Evolutionary conservation across 1,284 basidiomycete species (phyloP), one percentile per base, ranked within the genome.

Genomic region (Papiliotrema flavescens): DNA sequence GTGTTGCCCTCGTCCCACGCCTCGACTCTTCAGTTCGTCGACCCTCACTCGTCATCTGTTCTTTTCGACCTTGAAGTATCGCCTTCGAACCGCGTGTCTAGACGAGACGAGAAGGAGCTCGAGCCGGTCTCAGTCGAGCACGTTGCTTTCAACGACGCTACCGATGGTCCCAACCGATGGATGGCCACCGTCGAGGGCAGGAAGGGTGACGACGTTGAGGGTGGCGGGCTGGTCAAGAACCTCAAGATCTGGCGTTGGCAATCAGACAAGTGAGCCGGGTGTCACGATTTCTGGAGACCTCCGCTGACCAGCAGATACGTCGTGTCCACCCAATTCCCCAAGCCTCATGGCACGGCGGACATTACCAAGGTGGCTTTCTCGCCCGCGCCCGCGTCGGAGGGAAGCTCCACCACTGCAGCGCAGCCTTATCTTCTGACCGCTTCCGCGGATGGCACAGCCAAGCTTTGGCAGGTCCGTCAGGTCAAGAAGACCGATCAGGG

Each of bases 221-320:
- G 72, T 26, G 56, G 75, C 50, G 81, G 80, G 11, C 34, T 48
- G 51, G 89, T 93, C 66, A 80, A 87, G 22, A 87, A 88, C 66
- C 81, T 98, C 63, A 98, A 98, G 77, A 78, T 97, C 42, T 98
- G 95, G 95, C 54, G 78, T 56, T 95, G 92, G 89, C 84, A 87
- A 19, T 64, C 75, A 69, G 76, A 84, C 53, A 74, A 62, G 70
- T 71, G 46, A 62, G 66, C 52, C 23, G 6, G 26, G 11, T 5
- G 2, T 13, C 32, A 11, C 23, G 7, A n/a, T 8, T 4, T 13
- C 23, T 20, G 40, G 23, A 6, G n/a, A 15, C 7, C 41, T 28
- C n/a, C 53, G 49, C 49, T 32, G 11, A 15, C 7, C 43, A 36
- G 8, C 49, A 74, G 74, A 39, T 80, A 79, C 59, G 40, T 68